Evolutionary conservation across 2,329 filamentous ascomycete species (phyloP), one percentile per base, ranked within the genome.

Genomic region (Trichophyton mentagrophytes): DNA sequence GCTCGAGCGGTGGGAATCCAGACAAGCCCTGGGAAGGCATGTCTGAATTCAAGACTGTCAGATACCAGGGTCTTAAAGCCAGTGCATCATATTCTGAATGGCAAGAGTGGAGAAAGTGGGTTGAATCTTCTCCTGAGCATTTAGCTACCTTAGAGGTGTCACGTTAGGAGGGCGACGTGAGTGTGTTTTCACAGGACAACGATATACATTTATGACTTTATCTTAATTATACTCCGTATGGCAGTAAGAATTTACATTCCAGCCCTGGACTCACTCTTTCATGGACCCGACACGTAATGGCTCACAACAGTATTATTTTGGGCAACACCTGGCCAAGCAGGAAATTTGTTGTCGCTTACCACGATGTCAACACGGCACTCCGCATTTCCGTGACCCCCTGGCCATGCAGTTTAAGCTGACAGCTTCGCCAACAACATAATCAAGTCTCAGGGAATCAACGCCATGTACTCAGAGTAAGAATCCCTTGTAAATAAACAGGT

Each of bases 11-110:
- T 13, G 59, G 56, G 30, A 61, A 58, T 20, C 61, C 65, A 4
- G 60, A 65, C 59, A 70, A 68, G 40, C 72, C 82, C 46, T 97
- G 91, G 92, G 81, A 81, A 66, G 85, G 89, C 62, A 84, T 96
- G 2, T 76, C 73, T 20, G 84, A 88, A 58, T 78, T 95, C 71
- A 85, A 85, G 67, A 84, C 93, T 1, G 85, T 91, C 60, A 82
- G 89, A 66, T 99, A 97, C 72, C 89, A 93, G 74, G 93, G 93
- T 20, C 85, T 85, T 75, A 91, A 89, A 77, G 82, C 85, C 60
- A 85, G 78, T 61, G 72, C 93, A 62, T 78, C 74, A 57, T 96
- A 89, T 71, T 73, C 72, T 1, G 88, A 92, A 68, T 97, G 85
- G 80, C 85, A 83, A 78, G 81, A 81, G 66, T 96, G 90, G 89